A percentile compares a stretch with the other conserved stretches of the same genome.
Evolutionary conservation across 352 stramenopile genomes (phyloP).

Genomic region (Phytopythium delawarense): DNA sequence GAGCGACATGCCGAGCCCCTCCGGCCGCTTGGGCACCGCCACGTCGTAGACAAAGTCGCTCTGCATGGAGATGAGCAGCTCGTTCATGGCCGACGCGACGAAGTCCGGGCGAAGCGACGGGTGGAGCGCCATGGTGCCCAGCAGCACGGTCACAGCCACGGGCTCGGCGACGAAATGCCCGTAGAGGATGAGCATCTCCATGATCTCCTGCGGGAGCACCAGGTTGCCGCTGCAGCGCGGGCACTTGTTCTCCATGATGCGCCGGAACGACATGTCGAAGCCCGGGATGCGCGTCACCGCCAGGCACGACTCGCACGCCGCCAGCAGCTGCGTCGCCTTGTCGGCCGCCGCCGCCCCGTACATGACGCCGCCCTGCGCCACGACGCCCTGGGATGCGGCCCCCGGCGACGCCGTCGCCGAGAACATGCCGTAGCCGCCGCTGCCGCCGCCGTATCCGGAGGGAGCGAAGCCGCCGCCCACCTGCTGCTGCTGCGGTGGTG

Average conservation of each 20-base stretch:
- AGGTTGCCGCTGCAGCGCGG: conserved; percentile 53
- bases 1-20: conserved; percentile 81
- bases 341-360: conserved; percentile 21
- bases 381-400: conserved; percentile 6
- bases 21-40: conserved; percentile 68
- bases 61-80: conserved; percentile 71
- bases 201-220: conserved; percentile 69
- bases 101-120: conserved; percentile 75
- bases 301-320: conserved; percentile 71
- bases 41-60: conserved; percentile 84
- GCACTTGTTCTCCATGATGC: conserved; percentile 78
- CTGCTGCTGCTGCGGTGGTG: conserved; percentile 12
- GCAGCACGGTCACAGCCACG: conserved; percentile 54
- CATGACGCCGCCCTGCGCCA: conserved; percentile 9
- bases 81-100: conserved; percentile 80
- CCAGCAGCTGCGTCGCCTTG: conserved; percentile 57
- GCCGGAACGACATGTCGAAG: conserved; percentile 79
- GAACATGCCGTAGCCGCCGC: conserved; percentile 1
- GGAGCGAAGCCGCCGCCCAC: neutral
- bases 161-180: conserved; percentile 74
- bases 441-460: neutral
- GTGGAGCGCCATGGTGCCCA: conserved; percentile 67
- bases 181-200: conserved; percentile 89
- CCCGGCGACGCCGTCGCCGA: neutral
- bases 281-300: conserved; percentile 59